Percentiles rank a stretch among this genome's conserved stretches.
Conservation (phyloP, 2,329 filamentous ascomycete species). For the Westerdykella aurantiaca region DNA sequence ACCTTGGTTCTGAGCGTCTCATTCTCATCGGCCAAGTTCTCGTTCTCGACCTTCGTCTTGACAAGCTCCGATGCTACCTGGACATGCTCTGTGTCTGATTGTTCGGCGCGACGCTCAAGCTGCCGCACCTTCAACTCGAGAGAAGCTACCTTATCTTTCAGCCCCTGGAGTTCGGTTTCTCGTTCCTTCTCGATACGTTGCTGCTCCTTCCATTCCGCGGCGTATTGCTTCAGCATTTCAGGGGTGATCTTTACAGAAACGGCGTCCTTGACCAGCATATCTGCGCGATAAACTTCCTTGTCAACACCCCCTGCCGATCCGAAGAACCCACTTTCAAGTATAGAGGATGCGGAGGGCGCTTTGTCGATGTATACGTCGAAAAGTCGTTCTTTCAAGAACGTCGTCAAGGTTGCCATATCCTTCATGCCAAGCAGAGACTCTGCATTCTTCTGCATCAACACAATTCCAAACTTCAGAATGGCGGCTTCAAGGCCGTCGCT, state of each 20-base stretch:
- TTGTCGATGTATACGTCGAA: conserved; percentile 98
- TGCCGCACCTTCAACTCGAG: conserved; percentile 72
- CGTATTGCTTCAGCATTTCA: conserved; percentile 74
- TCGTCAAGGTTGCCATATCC: conserved; percentile 85
- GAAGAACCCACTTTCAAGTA: conserved; percentile 96
- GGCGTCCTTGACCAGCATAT: conserved; percentile 87
- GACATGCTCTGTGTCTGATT: conserved; percentile 84
- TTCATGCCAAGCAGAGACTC: conserved; percentile 71
- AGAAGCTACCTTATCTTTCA: conserved; percentile 53
- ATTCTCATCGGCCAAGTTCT: conserved; percentile 81
- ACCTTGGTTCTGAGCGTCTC: conserved; percentile 83
- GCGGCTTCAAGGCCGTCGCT: conserved; percentile 84
- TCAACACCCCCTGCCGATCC: conserved; percentile 84
- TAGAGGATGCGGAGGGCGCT: conserved; percentile 82
- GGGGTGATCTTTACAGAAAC: conserved; percentile 81
- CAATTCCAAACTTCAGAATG: conserved; percentile 89
- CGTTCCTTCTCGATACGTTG: conserved; percentile 74
- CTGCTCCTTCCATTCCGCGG: conserved; percentile 87
- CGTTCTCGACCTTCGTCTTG: conserved; percentile 86
- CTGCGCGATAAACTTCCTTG: conserved; percentile 92
- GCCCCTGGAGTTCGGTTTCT: conserved; percentile 70
- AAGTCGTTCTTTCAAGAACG: conserved; percentile 84
- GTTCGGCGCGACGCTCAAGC: conserved; percentile 82
- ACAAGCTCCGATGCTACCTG: conserved; percentile 87
- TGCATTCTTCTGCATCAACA: conserved; percentile 93